These are phyloP conservation scores for Phytopythium litorale DNA, from an alignment of 352 stramenopile genomes.

Conservation along the genomic window DNA sequence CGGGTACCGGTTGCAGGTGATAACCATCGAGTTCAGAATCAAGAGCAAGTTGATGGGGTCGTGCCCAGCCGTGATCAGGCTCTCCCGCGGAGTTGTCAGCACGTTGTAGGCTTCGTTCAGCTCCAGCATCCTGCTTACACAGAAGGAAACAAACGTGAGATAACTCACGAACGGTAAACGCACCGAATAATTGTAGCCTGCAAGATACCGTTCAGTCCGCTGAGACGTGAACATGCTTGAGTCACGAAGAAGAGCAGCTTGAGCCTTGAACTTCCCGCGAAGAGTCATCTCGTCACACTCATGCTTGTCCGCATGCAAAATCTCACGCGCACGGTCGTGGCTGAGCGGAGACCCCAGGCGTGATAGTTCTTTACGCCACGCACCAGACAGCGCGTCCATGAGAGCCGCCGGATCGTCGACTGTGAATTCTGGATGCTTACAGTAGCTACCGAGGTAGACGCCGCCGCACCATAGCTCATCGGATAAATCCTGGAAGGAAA, in stretches of 20 bases:
- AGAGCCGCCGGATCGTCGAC: slow-evolving; percentile 88
- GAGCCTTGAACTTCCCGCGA: slow-evolving; percentile 56
- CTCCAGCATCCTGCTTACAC: slow-evolving; percentile 23
- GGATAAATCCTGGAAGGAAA: slow-evolving; percentile 87
- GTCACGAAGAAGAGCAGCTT: slow-evolving; percentile 30
- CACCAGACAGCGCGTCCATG: slow-evolving; percentile 68
- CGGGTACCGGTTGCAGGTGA: slow-evolving; percentile 65
- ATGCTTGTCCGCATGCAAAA: slow-evolving; percentile 29
- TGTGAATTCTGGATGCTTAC: slow-evolving; percentile 70
- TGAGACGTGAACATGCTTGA: slow-evolving; percentile 20
- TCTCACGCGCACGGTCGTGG: slow-evolving; percentile 32
- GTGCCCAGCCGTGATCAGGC: slow-evolving; percentile 59
- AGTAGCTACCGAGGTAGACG: slow-evolving; percentile 93
- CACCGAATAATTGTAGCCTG: not conserved
- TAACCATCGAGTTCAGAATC: slow-evolving; percentile 56
- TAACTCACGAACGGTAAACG: not conserved
- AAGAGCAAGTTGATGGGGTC: slow-evolving; percentile 71
- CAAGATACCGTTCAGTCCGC: slow-evolving; percentile 39
- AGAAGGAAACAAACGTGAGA: slow-evolving; percentile 6
- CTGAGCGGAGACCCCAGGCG: slow-evolving; percentile 24
- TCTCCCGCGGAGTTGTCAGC: slow-evolving; percentile 60
- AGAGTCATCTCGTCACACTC: slow-evolving; percentile 20
- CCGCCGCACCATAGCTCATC: slow-evolving; percentile 93
- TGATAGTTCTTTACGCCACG: slow-evolving; percentile 76
- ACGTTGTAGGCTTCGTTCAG: slow-evolving; percentile 65